Base-by-base conservation (phyloP, 2,329 filamentous ascomycete genomes). In the Diplocarpon rosae region DNA sequence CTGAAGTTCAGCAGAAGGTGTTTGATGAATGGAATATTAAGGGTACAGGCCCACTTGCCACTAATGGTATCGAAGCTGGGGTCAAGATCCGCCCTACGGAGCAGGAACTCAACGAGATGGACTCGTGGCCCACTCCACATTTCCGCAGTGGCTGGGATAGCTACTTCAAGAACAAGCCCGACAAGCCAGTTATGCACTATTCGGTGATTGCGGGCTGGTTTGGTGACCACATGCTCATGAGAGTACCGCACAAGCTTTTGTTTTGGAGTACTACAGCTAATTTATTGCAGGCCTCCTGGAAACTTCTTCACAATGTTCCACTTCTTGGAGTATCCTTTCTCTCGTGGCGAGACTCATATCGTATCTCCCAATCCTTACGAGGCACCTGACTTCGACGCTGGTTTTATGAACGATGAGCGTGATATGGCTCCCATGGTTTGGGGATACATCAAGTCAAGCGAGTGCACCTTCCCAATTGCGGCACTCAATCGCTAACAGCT, bases 141-240 rank as follows among this genome's bases (percentile, higher is more conserved):
- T 90, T 90, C 68, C 73, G 72, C 37, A 72, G 75, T 6, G 83
- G 83, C 2, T 90, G 83, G 83, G 78, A 89, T 56, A 80, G 75
- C 43, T 89, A 90, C 67, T 90, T 89, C 65, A 83, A 86, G 68
- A 66, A 89, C 60, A 88, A 88, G 68, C 83, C 83, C 1, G 83
- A 89, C 64, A 89, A 89, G 71, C 85, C 84, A 0, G 83, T 89
- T 35, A 89, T 89, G 84, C 85, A 89, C 60, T 89, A 89, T 65
- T 82, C 74, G 1, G 76, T 88, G 44, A 87, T 89, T 57, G 69
- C 81, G 13, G 80, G 80, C 30, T 76, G 70, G 70, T 76, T 76
- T 28, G 73, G 74, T 27, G 73, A 77, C 59, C 73, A 76, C 54
- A 76, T 75, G 70, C 62, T 76, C 37, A 72, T 76, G 72, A 3